Percentiles rank a stretch among this genome's conserved stretches.
Evolutionary conservation across 75 land plant species (phyloP).

Genomic region (Sequoia sempervirens): DNA sequence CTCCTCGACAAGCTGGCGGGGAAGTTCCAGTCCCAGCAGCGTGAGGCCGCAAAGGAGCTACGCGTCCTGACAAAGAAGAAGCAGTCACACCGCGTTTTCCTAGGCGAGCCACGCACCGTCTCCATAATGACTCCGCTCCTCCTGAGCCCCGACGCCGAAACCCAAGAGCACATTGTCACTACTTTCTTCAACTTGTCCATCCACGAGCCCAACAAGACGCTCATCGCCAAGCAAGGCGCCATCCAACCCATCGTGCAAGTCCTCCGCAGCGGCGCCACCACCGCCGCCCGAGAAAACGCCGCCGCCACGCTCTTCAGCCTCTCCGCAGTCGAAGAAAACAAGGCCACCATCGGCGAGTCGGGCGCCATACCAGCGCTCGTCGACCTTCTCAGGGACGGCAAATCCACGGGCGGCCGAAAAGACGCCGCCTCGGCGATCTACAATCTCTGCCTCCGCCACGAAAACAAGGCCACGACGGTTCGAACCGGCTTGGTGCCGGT

Average conservation of each 20-base stretch:
- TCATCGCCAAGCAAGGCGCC: slow-evolving; percentile 52
- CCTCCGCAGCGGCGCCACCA: slow-evolving; percentile 45
- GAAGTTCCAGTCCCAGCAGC: slow-evolving; percentile 27
- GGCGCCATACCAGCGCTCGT: slow-evolving; percentile 68
- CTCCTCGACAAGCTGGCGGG: slow-evolving; percentile 57
- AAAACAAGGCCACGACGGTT: slow-evolving; percentile 77
- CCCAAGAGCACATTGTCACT: slow-evolving; percentile 73
- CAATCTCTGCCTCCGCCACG: slow-evolving; percentile 61
- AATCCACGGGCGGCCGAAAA: slow-evolving; percentile 55
- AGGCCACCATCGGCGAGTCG: slow-evolving; percentile 55
- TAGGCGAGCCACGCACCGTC: slow-evolving; percentile 60
- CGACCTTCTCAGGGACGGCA: slow-evolving; percentile 48
- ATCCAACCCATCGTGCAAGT: slow-evolving; percentile 65
- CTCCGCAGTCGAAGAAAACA: slow-evolving; percentile 75
- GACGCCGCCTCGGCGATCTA: slow-evolving; percentile 89
- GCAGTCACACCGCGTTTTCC: slow-evolving; percentile 56
- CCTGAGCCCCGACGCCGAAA: slow-evolving; percentile 24
- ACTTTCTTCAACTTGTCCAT: slow-evolving; percentile 72
- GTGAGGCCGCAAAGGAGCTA: slow-evolving; percentile 64
- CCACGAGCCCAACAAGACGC: slow-evolving; percentile 70
- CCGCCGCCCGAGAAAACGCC: slow-evolving; percentile 68
- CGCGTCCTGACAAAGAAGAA: slow-evolving; percentile 60
- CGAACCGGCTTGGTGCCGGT: slow-evolving; percentile 59
- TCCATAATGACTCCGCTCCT: slow-evolving; percentile 44
- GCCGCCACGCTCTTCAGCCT: slow-evolving; percentile 85